These are phyloP conservation scores for Moricandia arvensis DNA, from an alignment of 345 rosid genomes.

Conservation along the genomic window DNA sequence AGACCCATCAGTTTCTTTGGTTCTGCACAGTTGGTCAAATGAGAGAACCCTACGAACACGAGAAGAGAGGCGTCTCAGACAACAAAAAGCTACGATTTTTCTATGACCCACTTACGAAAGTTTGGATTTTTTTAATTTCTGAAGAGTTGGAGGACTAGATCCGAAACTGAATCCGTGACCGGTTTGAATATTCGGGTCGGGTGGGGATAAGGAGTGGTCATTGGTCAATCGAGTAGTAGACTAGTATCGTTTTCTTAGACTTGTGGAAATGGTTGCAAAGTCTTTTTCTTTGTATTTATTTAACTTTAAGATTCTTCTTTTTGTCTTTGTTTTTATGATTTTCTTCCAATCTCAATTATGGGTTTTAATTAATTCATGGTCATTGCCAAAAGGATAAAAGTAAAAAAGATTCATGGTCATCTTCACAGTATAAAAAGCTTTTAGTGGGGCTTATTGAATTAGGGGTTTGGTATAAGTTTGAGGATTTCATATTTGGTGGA, in stretches of 20 bases:
- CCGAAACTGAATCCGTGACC: conserved; percentile 8
- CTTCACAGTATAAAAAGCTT: background rate
- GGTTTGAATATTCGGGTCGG: conserved; percentile 4
- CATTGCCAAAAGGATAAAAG: background rate
- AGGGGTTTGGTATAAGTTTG: too few relatives aligned
- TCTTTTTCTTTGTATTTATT: background rate
- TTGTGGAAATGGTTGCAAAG: background rate
- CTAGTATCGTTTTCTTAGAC: too few relatives aligned
- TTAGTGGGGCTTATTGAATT: too few relatives aligned
- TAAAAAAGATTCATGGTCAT: background rate
- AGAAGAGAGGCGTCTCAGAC: background rate
- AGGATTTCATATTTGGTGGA: too few relatives aligned
- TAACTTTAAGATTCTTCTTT: background rate
- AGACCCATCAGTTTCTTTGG: conserved; percentile 49
- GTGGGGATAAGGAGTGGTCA: background rate
- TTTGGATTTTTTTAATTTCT: background rate
- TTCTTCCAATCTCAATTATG: background rate
- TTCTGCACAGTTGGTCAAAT: conserved; percentile 3
- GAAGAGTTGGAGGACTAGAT: background rate
- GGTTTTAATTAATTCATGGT: background rate
- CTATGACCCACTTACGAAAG: conserved; percentile 8
- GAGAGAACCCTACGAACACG: background rate
- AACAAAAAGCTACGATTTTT: conserved; percentile 13
- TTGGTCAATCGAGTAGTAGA: background rate
- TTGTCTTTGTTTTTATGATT: background rate